Percentiles rank a stretch among this genome's conserved stretches.
These are phyloP conservation scores for Ganoderma leucocontextum DNA, from an alignment of 1,284 basidiomycete species.

Conservation along the genomic window DNA sequence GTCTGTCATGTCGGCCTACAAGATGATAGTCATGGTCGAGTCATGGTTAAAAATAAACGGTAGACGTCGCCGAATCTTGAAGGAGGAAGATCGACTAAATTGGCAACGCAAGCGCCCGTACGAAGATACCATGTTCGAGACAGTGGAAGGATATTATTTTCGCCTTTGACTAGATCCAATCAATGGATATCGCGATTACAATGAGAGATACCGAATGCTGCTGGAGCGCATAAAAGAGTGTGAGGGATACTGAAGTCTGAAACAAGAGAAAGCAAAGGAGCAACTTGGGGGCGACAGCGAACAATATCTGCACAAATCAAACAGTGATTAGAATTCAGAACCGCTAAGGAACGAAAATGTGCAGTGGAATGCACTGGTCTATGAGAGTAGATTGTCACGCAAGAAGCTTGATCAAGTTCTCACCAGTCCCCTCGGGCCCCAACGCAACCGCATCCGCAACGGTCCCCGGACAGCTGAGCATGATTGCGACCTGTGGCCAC, in stretches of 20 bases:
- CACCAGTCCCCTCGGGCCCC: background rate
- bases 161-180: background rate
- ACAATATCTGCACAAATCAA: no score
- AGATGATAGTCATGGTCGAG: no score
- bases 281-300: no score
- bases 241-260: no score
- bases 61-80: no score
- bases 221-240: background rate
- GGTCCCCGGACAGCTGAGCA: constrained; percentile 38
- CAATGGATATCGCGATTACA: background rate
- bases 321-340: no score
- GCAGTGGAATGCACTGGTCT: background rate
- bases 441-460: constrained; percentile 24
- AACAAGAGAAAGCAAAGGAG: no score
- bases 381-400: background rate
- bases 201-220: background rate
- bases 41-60: no score
- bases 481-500: constrained; percentile 47
- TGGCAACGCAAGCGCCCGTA: background rate
- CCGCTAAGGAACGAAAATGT: background rate
- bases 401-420: background rate
- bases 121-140: background rate
- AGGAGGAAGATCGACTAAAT: background rate
- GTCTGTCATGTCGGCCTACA: background rate
- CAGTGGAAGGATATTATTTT: background rate